Evolutionary conservation across 768 basidiomycete species (phyloP), one percentile per base, ranked within the genome.

Genomic region (Boletus tylopilopsis): DNA sequence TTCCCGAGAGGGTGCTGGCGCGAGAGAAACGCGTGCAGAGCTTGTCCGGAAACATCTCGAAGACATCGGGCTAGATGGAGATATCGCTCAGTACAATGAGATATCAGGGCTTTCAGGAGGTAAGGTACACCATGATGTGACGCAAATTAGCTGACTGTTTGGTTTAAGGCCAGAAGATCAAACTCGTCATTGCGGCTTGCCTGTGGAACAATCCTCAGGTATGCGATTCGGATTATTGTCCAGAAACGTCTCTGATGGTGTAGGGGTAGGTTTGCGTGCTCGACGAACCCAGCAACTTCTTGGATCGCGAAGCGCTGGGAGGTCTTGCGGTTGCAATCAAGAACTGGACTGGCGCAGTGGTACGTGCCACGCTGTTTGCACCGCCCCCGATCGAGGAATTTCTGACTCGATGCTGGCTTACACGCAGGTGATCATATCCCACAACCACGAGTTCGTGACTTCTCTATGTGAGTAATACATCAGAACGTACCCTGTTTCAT

Each of bases 61-160:
- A 69, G 94, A 94, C 58, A 91, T 98, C 57, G 95, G 94, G 30
- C 77, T 98, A 33, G 92, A 97, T 71, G 94, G 94, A 36, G 92
- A 97, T 72, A 97, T 97, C 52, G 94, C 94, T 11, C 92, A 96
- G 70, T 97, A 98, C 72, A 95, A 96, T 63, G 94, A 98, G 72
- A 94, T 97, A 63, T 81, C 82, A 30, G 94, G 95, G 33, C 73
- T 97, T 38, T 94, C 91, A 16, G 95, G 95, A 69, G 94, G 94
- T 84, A 64, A 57, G 73, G 54, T 16, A 34, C 49, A 42, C 12
- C 53, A 19, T 45, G 38, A 34, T 42, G 48, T 58, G 59, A 45
- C 49, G 30, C 36, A 32, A 50, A 22, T 50, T 38, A 37, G 45
- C 25, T 59, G 47, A 54, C 52, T 46, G 45, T 42, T 53, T 24